A percentile compares a stretch with the other conserved stretches of the same genome.
Evolutionary conservation across 2,329 filamentous ascomycete genomes (phyloP).

Genomic region (Colletotrichum tropicale): DNA sequence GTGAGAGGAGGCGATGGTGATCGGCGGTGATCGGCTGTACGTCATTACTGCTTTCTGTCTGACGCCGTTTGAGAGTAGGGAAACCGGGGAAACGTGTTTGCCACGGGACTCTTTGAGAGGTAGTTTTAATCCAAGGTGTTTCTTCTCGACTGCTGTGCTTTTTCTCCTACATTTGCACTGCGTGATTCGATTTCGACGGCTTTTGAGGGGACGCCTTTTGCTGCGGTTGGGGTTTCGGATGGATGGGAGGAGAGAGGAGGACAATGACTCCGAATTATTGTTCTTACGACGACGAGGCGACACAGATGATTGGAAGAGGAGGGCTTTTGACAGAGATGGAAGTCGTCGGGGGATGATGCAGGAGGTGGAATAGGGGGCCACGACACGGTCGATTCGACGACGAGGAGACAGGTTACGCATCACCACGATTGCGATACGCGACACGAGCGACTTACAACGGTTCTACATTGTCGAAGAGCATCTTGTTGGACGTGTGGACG

Average conservation of each 20-base stretch:
- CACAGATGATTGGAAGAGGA: neutral
- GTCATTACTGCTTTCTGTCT: neutral
- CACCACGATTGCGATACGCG: neutral
- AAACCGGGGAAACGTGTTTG: neutral
- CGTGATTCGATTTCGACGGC: neutral
- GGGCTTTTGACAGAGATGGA: neutral
- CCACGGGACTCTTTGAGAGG: neutral
- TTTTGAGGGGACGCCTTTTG: neutral
- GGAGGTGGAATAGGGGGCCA: neutral
- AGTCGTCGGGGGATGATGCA: rapidly evolving
- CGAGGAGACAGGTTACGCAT: neutral
- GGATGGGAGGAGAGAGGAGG: neutral
- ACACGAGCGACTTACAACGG: neutral
- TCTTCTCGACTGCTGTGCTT: neutral
- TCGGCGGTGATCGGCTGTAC: conserved; percentile 18
- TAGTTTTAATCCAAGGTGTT: neutral
- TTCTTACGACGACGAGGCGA: neutral
- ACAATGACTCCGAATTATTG: neutral
- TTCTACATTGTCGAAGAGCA: neutral
- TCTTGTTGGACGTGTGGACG: neutral
- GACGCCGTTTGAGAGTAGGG: neutral
- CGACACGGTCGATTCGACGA: neutral
- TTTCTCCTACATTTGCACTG: neutral
- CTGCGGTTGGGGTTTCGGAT: neutral
- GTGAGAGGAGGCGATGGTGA: conserved; percentile 13